Percentiles rank a stretch among this genome's conserved stretches.
Evolutionary conservation across 768 basidiomycete species (phyloP).

Genomic region (Pleurotus djamor): DNA sequence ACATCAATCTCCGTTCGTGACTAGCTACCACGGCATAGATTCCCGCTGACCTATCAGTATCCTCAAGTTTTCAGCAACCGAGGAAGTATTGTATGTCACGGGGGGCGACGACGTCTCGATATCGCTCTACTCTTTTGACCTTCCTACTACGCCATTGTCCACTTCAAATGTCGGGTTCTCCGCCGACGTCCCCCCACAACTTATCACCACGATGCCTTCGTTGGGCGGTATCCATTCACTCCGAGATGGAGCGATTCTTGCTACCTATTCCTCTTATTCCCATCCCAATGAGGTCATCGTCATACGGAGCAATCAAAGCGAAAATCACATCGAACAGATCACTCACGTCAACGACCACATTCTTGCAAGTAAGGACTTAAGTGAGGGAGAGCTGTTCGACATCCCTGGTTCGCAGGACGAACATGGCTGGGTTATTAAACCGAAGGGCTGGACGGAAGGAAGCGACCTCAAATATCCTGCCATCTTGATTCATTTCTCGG

Average conservation of each 20-base stretch:
- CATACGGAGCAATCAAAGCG: neutral
- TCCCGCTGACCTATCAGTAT: neutral
- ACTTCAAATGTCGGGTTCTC: neutral
- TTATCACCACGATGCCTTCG: neutral
- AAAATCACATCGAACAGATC: neutral
- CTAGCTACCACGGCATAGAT: neutral
- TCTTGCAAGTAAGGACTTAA: neutral
- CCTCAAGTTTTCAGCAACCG: neutral
- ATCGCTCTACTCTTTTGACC: neutral
- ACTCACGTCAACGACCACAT: conserved; percentile 1
- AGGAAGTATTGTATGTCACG: neutral
- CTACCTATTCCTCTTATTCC: neutral
- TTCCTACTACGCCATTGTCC: neutral
- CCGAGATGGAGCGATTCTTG: neutral
- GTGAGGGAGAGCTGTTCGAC: neutral
- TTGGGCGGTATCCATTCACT: neutral
- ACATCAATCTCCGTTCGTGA: neutral
- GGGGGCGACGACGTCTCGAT: neutral
- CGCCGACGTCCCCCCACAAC: neutral
- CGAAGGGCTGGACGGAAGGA: neutral
- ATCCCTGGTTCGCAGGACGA: neutral
- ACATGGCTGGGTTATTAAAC: neutral
- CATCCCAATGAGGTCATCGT: neutral
- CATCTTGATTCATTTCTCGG: neutral
- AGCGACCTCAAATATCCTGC: neutral